Base-by-base conservation (phyloP, 176 grass and related monocot species). In the Tuctoria greenei region DNA sequence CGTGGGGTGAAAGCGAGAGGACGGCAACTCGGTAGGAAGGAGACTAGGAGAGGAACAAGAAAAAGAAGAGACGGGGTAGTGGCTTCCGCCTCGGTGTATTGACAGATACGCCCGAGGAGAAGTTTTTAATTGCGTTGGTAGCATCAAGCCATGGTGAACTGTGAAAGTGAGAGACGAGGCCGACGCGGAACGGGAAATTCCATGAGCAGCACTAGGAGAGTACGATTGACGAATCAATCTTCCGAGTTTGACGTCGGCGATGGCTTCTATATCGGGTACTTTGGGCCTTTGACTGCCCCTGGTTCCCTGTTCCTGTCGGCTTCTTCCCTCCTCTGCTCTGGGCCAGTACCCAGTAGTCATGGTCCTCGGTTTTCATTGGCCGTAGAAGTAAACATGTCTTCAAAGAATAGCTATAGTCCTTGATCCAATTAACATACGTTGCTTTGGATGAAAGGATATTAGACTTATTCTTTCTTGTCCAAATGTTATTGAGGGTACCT, bases 1-100 rank as follows among this genome's bases (percentile, higher is more conserved):
- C 17, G 64, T 63, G 64, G 63, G 84, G 46, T 69, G 86, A 84
- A 84, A 88, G 76, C 81, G 86, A 88, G 46, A 35, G 76, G 76
- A 39, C 81, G 81, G 56, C 69, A 64, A 84, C 76, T 70, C 39
- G 67, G 66, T 71, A 6, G 85, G 18, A 49, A 61, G 24, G n/a
- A n/a, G n/a, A n/a, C n/a, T 27, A 21, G n/a, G 60, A 43, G 12
- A 31, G 24, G 1, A 7, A 50, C 67, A 24, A 34, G 52, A 61
- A 42, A 47, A 43, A 59, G 34, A 51, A 82, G 47, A 82, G 60
- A 71, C 60, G 43, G 43, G 50, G 28, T 27, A 74, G 54, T 56
- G 80, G 62, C 43, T 84, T 81, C 81, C 72, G 71, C 69, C 70
- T 69, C 36, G 68, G 61, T 79, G 69, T 74, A 79, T 88, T 83